Evolutionary conservation across 2,329 filamentous ascomycete species (phyloP), one percentile per base, ranked within the genome.

Genomic region (Laburnicola sp.): DNA sequence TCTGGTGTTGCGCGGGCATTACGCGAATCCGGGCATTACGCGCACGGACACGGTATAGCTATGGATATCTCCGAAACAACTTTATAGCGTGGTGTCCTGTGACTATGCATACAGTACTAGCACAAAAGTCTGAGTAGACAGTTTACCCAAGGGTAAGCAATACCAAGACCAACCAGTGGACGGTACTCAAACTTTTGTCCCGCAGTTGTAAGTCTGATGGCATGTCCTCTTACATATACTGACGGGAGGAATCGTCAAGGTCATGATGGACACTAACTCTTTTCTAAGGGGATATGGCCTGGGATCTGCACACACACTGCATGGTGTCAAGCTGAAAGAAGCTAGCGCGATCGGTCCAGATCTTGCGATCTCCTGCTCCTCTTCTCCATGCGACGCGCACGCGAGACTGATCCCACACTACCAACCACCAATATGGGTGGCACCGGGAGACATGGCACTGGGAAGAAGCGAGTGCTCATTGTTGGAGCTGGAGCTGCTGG

Each of bases 401-500:
- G 43, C 52, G 64, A 68, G 32, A 63, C 60, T 23, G 62, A 69
- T 22, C 66, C 68, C 3, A 62, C 70, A 41, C 48, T 72, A 26
- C 66, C 65, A 25, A 68, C 61, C 6, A 62, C 57, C 32, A 70
- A 66, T 10, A 73, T 72, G 70, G 60, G 57, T 43, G 50, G 60
- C 22, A 64, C 64, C 28, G 57, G 58, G 26, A 63, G 64, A 46
- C 56, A 47, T 32, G 63, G 58, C 25, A 42, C 54, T 30, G 49
- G 43, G 36, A 70, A 60, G 64, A 74, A 74, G 61, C 66, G 60
- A 42, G 71, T 74, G 45, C 53, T 75, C 6, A 62, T 75, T 43
- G 71, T 75, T 11, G 73, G 73, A 30, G 71, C 73, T 42, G 73
- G 73, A 41, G 73, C 73, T 49, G 72, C 72, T 48, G 72, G 73